phyloP scores from a whole-genome alignment of 106 monocot genomes.

The Dactylorhiza incarnata region DNA sequence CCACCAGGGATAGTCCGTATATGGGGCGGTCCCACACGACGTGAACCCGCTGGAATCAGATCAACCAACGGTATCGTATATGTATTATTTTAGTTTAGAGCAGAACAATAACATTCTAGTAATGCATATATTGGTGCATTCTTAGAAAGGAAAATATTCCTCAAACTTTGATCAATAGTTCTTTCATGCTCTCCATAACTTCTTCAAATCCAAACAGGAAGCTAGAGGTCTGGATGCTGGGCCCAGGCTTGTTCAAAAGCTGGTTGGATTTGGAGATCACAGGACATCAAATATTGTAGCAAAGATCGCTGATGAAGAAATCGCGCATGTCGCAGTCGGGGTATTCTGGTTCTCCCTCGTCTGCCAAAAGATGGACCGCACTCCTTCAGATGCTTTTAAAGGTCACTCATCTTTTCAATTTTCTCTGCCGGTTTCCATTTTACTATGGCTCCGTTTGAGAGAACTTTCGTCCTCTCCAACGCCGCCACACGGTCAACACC shows the following conservation, averaged over 20 bases:
- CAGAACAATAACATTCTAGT: neutral
- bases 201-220: slow-evolving; percentile 35
- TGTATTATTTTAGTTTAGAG: too few species aligned
- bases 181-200: neutral
- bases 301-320: slow-evolving; percentile 89
- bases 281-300: slow-evolving; percentile 73
- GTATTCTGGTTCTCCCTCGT: slow-evolving; percentile 66
- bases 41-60: too few species aligned
- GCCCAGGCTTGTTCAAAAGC: slow-evolving; percentile 78
- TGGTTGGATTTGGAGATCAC: slow-evolving; percentile 82
- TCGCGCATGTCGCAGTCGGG: slow-evolving; percentile 95
- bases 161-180: neutral
- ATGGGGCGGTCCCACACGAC: too few species aligned
- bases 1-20: too few species aligned
- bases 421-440: too few species aligned
- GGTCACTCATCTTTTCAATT: slow-evolving; percentile 15
- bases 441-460: too few species aligned
- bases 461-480: too few species aligned
- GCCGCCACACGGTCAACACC: too few species aligned
- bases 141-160: neutral
- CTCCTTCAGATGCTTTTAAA: slow-evolving; percentile 59
- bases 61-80: too few species aligned
- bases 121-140: neutral
- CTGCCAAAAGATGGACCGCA: slow-evolving; percentile 59
- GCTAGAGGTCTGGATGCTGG: slow-evolving; percentile 97